Base-by-base conservation (phyloP, 83 land plant genomes). In the Thuja plicata region DNA sequence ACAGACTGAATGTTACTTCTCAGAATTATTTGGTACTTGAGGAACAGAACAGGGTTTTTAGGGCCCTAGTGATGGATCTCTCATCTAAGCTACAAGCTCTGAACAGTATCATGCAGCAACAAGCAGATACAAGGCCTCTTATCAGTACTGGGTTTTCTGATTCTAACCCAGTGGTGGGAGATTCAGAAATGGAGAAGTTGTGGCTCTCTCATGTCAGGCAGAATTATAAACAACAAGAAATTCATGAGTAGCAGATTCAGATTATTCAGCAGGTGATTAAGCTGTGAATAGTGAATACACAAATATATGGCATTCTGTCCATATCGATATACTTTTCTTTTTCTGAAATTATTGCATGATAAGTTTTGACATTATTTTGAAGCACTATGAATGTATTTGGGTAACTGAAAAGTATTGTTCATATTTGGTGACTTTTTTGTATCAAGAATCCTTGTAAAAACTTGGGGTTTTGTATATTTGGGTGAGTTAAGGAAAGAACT, bases 31-130 rank as follows among this genome's bases (percentile, higher is more conserved):
- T 27, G 15, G n/a, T 32, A 43, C 3, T 92, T 73, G 85, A 85
- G 43, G 73, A 90, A 0, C 91, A 92, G 88, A 93, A 93, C 66
- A 78, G 43, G 48, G 41, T 90, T 2, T 78, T 90, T 57, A 85
- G 93, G 52, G 57, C 88, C 52, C 90, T 88, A 38, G 82, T 89
- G 50, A 81, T 55, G 32, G 93, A 93, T 45, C 83, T 93, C 77
- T 88, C 88, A 34, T 92, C 88, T 34, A 84, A 90, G 48, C 89
- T 93, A 17, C 78, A 85, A 50, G 82, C 89, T 3, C 48, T 93
- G 79, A 92, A 92, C 60, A 27, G 32, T 66, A 66, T 66, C 73
- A 24, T 66, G n/a, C 73, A 66, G 10, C 73, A 66, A 66, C 73
- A 66, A 7, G 30, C 73, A 27, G n/a, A 30, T 66, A 66, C 73